phyloP scores from a whole-genome alignment of 306 rosid species.

The Citrullus colocynthis region DNA sequence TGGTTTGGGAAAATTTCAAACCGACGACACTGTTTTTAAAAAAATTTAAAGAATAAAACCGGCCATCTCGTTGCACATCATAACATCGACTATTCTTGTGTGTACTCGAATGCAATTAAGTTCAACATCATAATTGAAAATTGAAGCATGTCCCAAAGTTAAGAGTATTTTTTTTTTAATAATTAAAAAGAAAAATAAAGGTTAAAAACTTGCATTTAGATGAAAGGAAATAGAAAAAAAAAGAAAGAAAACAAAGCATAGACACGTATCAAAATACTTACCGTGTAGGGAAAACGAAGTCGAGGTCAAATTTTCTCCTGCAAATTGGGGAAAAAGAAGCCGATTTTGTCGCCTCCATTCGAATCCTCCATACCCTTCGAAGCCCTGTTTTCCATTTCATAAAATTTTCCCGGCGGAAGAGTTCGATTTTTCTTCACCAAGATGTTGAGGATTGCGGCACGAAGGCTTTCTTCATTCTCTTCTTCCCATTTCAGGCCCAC shows the following conservation, averaged over 20 bases:
- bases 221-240: background rate
- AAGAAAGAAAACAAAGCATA: background rate
- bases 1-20: no score
- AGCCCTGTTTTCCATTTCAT: background rate
- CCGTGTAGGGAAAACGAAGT: background rate
- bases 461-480: conserved; percentile 30
- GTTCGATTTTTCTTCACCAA: background rate
- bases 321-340: background rate
- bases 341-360: background rate
- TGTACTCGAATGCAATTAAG: no score
- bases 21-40: no score
- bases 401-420: background rate
- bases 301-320: background rate
- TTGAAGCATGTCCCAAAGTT: no score
- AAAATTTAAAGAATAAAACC: no score
- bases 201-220: no score
- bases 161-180: no score
- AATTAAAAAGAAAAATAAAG: no score
- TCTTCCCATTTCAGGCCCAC: conserved; percentile 22
- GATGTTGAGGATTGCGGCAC: conserved; percentile 37
- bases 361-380: background rate
- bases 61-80: no score
- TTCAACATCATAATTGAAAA: no score
- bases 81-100: no score
- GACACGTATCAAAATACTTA: background rate